Percentiles rank a stretch among this genome's conserved stretches.
phyloP scores from a whole-genome alignment of 1,139 yeast species.

The Pichia sp. region DNA sequence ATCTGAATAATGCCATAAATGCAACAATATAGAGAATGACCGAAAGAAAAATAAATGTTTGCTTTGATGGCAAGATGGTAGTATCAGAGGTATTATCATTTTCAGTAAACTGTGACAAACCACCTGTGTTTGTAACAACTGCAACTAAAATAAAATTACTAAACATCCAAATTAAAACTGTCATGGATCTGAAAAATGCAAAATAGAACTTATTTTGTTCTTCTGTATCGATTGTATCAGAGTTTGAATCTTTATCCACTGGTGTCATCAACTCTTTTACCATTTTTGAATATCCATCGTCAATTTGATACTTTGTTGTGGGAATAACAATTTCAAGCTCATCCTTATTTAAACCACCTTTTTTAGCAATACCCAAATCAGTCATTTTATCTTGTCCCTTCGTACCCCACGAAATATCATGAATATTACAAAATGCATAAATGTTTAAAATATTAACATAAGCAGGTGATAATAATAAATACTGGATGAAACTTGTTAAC shows the following conservation, averaged over 20 bases:
- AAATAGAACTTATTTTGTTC: slow-evolving; percentile 55
- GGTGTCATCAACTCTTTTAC: slow-evolving; percentile 38
- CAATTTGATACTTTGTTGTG: slow-evolving; percentile 55
- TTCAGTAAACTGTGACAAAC: slow-evolving; percentile 34
- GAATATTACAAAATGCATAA: slow-evolving; percentile 79
- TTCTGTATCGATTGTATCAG: slow-evolving; percentile 12
- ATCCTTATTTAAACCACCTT: slow-evolving; percentile 28
- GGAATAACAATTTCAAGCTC: slow-evolving; percentile 69
- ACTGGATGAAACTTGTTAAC: slow-evolving; percentile 67
- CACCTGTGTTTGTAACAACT: slow-evolving; percentile 64
- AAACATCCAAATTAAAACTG: slow-evolving; percentile 74
- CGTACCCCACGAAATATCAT: slow-evolving; percentile 86
- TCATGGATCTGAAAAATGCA: slow-evolving; percentile 70
- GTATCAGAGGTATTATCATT: slow-evolving; percentile 16
- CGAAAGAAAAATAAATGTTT: slow-evolving; percentile 48
- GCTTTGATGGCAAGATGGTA: slow-evolving; percentile 18
- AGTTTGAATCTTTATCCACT: neutral
- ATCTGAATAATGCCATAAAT: slow-evolving; percentile 67
- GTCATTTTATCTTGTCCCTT: slow-evolving; percentile 59
- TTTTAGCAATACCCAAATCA: slow-evolving; percentile 65
- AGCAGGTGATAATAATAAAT: slow-evolving; percentile 64
- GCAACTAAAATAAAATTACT: slow-evolving; percentile 63
- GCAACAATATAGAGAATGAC: slow-evolving; percentile 81
- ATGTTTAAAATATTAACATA: slow-evolving; percentile 75
- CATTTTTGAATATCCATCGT: slow-evolving; percentile 48